Conservation (phyloP, 768 basidiomycete genomes). For the Hebeloma cylindrosporum region DNA sequence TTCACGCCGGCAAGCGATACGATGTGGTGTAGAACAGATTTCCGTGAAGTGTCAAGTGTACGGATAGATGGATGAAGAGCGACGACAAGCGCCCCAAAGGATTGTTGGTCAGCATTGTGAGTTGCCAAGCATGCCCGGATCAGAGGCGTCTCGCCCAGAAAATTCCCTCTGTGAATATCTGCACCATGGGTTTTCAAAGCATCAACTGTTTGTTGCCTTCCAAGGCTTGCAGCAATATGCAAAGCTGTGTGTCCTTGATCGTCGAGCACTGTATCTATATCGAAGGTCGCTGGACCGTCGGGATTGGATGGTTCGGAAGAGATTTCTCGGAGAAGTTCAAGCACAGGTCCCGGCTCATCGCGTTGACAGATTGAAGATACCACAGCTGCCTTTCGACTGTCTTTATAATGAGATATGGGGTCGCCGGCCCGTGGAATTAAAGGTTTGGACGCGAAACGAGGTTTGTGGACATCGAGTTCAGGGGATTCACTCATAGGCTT, state of each 20-base stretch:
- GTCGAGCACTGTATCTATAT: slow-evolving; percentile 86
- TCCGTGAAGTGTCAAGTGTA: slow-evolving; percentile 84
- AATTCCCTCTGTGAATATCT: slow-evolving; percentile 89
- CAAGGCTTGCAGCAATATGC: slow-evolving; percentile 89
- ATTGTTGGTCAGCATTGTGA: slow-evolving; percentile 77
- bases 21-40: slow-evolving; percentile 90
- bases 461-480: slow-evolving; percentile 45
- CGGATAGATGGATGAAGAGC: slow-evolving; percentile 73
- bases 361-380: slow-evolving; percentile 66
- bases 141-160: slow-evolving; percentile 91
- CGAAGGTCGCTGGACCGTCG: slow-evolving; percentile 35
- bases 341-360: slow-evolving; percentile 63
- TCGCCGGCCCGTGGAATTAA: slow-evolving; percentile 52
- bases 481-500: slow-evolving; percentile 38
- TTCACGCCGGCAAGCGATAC: slow-evolving; percentile 89
- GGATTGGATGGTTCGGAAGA: slow-evolving; percentile 43
- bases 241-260: slow-evolving; percentile 94
- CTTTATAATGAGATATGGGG: slow-evolving; percentile 49
- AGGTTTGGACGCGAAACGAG: slow-evolving; percentile 72
- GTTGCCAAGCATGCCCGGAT: slow-evolving; percentile 91
- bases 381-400: slow-evolving; percentile 59
- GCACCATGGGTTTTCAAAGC: slow-evolving; percentile 77
- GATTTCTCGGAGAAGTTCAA: slow-evolving; percentile 67
- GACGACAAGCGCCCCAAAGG: slow-evolving; percentile 65
- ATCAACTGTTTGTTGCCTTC: slow-evolving; percentile 63